Evolutionary conservation across 805 yeast genomes (phyloP).

Genomic region (Kockiozyma suomiensis): DNA sequence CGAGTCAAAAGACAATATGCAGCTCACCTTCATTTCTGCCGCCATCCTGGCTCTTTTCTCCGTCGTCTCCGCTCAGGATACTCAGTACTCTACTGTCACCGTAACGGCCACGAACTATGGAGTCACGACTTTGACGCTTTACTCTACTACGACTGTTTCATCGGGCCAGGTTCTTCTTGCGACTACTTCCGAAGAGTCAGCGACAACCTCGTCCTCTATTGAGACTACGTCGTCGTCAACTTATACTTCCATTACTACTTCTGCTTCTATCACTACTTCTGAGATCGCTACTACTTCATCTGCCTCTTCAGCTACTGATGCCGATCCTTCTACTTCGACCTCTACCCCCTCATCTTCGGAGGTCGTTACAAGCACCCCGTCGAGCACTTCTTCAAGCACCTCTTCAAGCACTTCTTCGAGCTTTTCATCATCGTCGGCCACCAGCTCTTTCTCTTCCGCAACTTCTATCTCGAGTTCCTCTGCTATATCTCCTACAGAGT

Average conservation of each 20-base stretch:
- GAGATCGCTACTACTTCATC: not conserved
- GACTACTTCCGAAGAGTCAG: not conserved
- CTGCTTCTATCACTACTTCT: not conserved
- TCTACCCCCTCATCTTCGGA: not conserved
- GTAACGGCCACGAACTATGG: slow-evolving; percentile 8
- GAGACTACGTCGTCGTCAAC: not conserved
- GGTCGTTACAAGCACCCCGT: not conserved
- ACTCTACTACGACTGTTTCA: slow-evolving; percentile 8
- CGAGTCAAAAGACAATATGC: slow-evolving; percentile 3
- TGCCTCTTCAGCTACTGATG: not conserved
- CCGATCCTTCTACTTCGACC: not conserved
- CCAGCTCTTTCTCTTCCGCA: not conserved
- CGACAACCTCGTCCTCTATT: not conserved
- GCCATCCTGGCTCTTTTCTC: slow-evolving; percentile 1
- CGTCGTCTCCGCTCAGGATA: slow-evolving; percentile 12
- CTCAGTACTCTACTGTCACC: slow-evolving; percentile 7
- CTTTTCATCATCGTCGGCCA: not conserved
- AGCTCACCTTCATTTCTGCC: slow-evolving; percentile 6
- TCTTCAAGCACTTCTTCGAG: not conserved
- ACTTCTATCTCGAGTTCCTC: not conserved
- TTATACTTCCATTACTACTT: not conserved
- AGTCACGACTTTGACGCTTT: slow-evolving; percentile 5
- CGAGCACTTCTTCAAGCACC: not conserved
- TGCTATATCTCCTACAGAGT: not conserved
- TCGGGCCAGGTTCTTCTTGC: not conserved